Percentiles rank a stretch among this genome's conserved stretches.
These are phyloP conservation scores for Xylogone sp. DNA, from an alignment of 2,329 filamentous ascomycete species.

Conservation along the genomic window DNA sequence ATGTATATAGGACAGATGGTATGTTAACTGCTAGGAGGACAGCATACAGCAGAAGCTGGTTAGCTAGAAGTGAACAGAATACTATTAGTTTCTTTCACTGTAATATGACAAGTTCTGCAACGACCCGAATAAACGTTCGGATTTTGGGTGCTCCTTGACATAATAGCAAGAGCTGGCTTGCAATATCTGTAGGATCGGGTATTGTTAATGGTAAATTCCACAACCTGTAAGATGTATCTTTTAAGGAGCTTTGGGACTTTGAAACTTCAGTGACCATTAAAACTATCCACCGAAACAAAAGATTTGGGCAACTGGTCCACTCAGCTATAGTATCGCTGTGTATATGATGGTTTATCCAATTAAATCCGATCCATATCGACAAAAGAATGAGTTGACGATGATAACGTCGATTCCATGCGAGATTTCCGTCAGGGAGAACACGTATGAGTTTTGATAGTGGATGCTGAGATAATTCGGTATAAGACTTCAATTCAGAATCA, in stretches of 20 bases:
- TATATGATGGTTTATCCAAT: neutral
- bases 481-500: neutral
- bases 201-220: neutral
- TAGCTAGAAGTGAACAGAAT: neutral
- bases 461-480: neutral
- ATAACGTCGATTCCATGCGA: neutral
- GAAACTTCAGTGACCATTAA: neutral
- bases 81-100: neutral
- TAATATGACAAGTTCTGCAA: neutral
- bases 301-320: neutral
- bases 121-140: neutral
- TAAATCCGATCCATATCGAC: neutral
- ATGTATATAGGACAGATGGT: neutral
- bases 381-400: neutral
- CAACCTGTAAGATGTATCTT: neutral
- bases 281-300: neutral
- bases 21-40: neutral
- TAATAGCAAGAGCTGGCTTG: neutral
- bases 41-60: neutral
- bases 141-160: neutral
- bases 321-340: neutral
- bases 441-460: neutral
- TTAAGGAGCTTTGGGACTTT: neutral
- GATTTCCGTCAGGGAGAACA: neutral
- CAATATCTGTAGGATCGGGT: neutral